Evolutionary conservation across 2,329 filamentous ascomycete species (phyloP), one percentile per base, ranked within the genome.

Genomic region (Verticillium klebahnii): DNA sequence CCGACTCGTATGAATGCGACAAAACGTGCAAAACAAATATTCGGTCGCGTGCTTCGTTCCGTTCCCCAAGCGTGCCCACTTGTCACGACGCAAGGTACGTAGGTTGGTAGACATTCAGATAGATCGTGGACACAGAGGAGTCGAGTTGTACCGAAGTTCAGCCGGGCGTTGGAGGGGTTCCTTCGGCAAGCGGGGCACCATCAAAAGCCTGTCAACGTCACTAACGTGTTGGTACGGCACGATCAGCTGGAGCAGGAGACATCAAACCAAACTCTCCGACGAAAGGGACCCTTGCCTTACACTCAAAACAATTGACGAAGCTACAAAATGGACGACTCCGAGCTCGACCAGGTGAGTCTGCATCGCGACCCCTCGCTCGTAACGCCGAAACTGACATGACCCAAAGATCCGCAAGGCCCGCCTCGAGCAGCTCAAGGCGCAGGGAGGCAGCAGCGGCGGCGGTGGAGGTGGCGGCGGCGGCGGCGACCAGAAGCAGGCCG

Each of bases 341-440:
- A 80, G 66, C 71, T 80, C 56, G 77, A 78, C 25, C 74, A 77
- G 71, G 77, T 77, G 64, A 29, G 50, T 11, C 23, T 32, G 36
- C 19, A 5, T 36, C 29, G 19, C 15, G 17, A 32, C 9, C 25
- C 19, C 9, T 31, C 15, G 56, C 19, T 9, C 15, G 31, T 3
- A 5, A 11, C n/a, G 11, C 17, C 59, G 45, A 15, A 56, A 58
- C 19, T 12, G 25, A 58, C 9, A 5, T 14, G n/a, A 23, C 23
- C 29, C 34, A 17, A 71, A 97, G 90, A 97, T 98, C 73, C 85
- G 94, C 74, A 90, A 92, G 76, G 94, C 94, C 71, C 92, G 95
- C 65, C 88, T 97, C 60, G 91, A 94, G 77, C 93, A 99, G 80
- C 89, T 98, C 68, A 95, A 96, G 77, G 85, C 93, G 69, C 82